A percentile compares a stretch with the other conserved stretches of the same genome.
These are phyloP conservation scores for Eucalyptus regnans DNA, from an alignment of 345 rosid species.

Conservation along the genomic window DNA sequence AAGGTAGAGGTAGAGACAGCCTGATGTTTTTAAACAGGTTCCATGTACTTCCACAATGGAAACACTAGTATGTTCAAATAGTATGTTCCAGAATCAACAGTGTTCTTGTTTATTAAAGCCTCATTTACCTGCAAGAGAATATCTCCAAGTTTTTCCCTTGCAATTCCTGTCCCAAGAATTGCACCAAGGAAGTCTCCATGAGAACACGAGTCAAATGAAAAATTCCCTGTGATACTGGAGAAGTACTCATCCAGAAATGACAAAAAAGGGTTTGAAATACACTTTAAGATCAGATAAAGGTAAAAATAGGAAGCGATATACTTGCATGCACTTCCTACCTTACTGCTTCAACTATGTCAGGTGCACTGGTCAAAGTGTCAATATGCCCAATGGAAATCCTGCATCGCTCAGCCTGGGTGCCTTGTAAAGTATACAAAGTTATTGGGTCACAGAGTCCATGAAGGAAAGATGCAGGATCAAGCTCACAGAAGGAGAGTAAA, in stretches of 20 bases:
- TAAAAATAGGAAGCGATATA: neutral
- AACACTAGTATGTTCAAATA: neutral
- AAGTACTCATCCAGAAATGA: neutral
- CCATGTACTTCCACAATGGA: neutral
- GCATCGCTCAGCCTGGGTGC: conserved; percentile 79
- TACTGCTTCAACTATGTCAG: conserved; percentile 65
- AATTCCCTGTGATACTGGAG: conserved; percentile 69
- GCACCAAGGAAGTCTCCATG: conserved; percentile 95
- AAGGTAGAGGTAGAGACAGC: neutral
- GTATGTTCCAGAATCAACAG: neutral
- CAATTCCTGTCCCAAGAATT: conserved; percentile 85
- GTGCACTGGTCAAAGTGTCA: conserved; percentile 44
- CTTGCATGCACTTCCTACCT: conserved; percentile 24
- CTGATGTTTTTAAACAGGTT: neutral
- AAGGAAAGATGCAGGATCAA: neutral
- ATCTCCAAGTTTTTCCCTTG: conserved; percentile 85
- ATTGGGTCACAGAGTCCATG: neutral
- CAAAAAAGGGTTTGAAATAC: neutral
- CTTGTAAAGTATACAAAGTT: neutral
- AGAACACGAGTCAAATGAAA: conserved; percentile 66
- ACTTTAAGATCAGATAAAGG: neutral
- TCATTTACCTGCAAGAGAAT: conserved; percentile 66
- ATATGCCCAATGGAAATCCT: conserved; percentile 78
- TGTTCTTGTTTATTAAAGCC: neutral
- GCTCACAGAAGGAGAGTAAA: neutral